Evolutionary conservation across 768 basidiomycete species (phyloP).

Genomic region (Lyophyllum semitale): DNA sequence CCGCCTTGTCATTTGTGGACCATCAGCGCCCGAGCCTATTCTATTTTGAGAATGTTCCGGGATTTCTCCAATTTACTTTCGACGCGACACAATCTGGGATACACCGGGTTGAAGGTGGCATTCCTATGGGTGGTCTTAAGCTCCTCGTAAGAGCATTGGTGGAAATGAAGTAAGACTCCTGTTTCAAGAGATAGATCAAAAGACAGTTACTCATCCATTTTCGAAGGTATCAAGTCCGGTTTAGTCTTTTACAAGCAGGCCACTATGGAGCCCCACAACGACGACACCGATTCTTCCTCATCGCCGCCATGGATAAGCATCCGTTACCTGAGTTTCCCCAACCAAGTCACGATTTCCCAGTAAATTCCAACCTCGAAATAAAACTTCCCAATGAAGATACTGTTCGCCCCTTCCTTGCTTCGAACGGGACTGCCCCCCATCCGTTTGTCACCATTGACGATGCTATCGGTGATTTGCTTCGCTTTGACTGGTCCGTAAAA

Average conservation of each 20-base stretch:
- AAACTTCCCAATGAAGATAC: conserved; percentile 43
- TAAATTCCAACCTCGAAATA: conserved; percentile 47
- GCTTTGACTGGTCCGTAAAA: conserved; percentile 71
- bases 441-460: conserved; percentile 64
- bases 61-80: conserved; percentile 46
- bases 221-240: conserved; percentile 56
- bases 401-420: conserved; percentile 46
- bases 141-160: conserved; percentile 60
- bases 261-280: conserved; percentile 60
- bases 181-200: not conserved
- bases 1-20: conserved; percentile 54
- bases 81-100: conserved; percentile 38
- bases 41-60: conserved; percentile 57
- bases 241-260: conserved; percentile 51
- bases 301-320: conserved; percentile 44
- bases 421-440: conserved; percentile 56
- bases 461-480: conserved; percentile 72
- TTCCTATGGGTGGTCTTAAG: conserved; percentile 76
- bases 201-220: not conserved
- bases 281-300: conserved; percentile 53
- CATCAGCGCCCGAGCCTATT: conserved; percentile 41
- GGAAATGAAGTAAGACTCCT: conserved; percentile 58
- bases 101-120: conserved; percentile 60
- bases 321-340: conserved; percentile 54
- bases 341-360: conserved; percentile 55